Evolutionary conservation across 2,329 filamentous ascomycete species (phyloP), one percentile per base, ranked within the genome.

Genomic region (Venturia nashicola): DNA sequence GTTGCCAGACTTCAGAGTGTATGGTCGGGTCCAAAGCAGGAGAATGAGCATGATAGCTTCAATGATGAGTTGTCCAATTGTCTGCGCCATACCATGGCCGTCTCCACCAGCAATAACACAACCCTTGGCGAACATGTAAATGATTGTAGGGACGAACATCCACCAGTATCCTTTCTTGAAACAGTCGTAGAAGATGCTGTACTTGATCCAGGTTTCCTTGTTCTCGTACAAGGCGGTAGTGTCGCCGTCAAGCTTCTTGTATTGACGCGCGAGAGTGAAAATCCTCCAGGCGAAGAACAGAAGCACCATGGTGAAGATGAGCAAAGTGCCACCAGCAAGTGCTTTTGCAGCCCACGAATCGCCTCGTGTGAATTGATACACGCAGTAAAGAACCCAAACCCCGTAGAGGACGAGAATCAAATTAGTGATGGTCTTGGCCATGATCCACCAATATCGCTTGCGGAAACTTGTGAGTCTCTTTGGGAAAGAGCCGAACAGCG

Each of bases 91-190:
- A 60, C 92, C 94, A 72, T 96, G 86, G 14, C 91, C 91, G 71
- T 97, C 88, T 54, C 85, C 90, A 39, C 85, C 89, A 16, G 93
- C 93, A 68, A 97, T 86, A 65, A 93, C 85, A 66, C 86, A 88
- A 63, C 93, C 92, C 78, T 94, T 94, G 72, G 86, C 87, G 72
- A 97, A 91, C 80, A 92, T 89, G 80, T 97, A 97, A 67, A 91
- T 66, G 71, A 97, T 96, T 66, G 83, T 80, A 0, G 94, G 94
- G 16, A 97, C 82, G 72, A 99, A 97, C 32, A 97, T 77, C 93
- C 93, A 97, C 94, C 94, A 99, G 79, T 93, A 96, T 69, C 87
- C 85, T 76, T 89, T 91, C 78, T 91, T 91, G 81, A 96, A 97
- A 69, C 87, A 88, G 71, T 97, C 94, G 79, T 99, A 99, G 78